phyloP scores from a whole-genome alignment of 768 basidiomycete genomes.

The Leccinum uliginosum region DNA sequence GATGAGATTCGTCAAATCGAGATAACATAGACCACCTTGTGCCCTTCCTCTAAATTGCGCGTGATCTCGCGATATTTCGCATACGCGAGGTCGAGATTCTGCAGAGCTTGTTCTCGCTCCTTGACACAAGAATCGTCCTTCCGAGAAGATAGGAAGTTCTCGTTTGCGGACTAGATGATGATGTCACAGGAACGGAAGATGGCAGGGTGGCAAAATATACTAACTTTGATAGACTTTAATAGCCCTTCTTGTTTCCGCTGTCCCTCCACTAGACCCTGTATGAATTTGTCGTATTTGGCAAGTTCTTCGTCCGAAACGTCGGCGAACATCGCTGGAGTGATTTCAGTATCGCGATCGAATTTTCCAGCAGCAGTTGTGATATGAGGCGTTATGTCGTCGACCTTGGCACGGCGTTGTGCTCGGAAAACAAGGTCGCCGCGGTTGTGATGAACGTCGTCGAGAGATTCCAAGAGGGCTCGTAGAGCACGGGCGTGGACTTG shows the following conservation, averaged over 20 bases:
- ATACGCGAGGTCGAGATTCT: conserved; percentile 79
- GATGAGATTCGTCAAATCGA: neutral
- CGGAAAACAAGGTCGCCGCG: conserved; percentile 61
- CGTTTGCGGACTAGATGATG: conserved; percentile 53
- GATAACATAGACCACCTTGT: conserved; percentile 48
- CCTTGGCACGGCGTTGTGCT: conserved; percentile 54
- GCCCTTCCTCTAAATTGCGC: conserved; percentile 83
- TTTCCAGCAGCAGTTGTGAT: conserved; percentile 64
- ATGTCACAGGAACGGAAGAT: neutral
- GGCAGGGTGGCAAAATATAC: conserved; percentile 27
- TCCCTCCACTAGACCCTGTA: conserved; percentile 52
- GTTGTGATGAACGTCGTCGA: conserved; percentile 65
- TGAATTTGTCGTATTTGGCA: conserved; percentile 73
- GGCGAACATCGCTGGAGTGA: conserved; percentile 85
- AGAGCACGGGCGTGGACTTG: conserved; percentile 65
- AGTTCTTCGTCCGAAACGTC: conserved; percentile 75
- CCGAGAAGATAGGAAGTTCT: conserved; percentile 68
- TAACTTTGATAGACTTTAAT: conserved; percentile 60
- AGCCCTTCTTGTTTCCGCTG: conserved; percentile 61
- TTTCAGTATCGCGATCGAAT: conserved; percentile 62
- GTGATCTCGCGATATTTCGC: conserved; percentile 84
- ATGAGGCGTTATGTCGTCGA: conserved; percentile 69
- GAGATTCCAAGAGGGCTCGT: conserved; percentile 69
- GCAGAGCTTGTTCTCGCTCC: conserved; percentile 76
- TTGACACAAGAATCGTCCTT: conserved; percentile 74